Evolutionary conservation across 148 eudicot species (phyloP), one percentile per base, ranked within the genome.

Genomic region (Camellia japonica): DNA sequence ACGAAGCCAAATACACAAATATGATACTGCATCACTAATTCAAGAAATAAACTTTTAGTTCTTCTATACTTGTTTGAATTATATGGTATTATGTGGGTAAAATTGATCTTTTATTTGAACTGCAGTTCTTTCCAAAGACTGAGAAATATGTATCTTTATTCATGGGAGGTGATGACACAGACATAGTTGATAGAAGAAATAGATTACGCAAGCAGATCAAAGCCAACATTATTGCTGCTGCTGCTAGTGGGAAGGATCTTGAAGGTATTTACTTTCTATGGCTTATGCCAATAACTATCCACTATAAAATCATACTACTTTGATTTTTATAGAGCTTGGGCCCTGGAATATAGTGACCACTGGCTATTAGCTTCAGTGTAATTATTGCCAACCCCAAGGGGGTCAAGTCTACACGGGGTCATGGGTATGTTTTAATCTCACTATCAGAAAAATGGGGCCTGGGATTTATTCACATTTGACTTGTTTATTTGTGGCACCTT

Each of bases 71-170:
- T 59, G 7, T 46, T 51, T 16, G 52, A 65, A 11, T 5, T 38
- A 38, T 51, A 7, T 41, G 12, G 41, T 54, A 41, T 55, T 55
- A 0, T 68, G 38, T 16, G 14, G 52, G 56, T 61, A 63, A 80
- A 58, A 42, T 63, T 51, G 71, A 49, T 68, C 41, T 66, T 55
- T 62, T 84, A 47, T 78, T 55, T 77, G 61, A 72, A 43, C 68
- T 87, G 85, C 95, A 93, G 99, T 93, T 96, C 89, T 96, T 96
- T 49, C 99, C 99, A 18, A 93, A 92, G 93, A 86, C 87, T 47
- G 99, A 96, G 84, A 93, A 91, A 68, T 93, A 93, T 84, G 98
- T 93, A 44, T 79, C 99, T 58, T 85, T 96, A 71, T 96, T 88
- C 85, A 84, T 86, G 81, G 95, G 93, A 65, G 97, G 92, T 77